phyloP scores from a whole-genome alignment of 331 rosid genomes.

The Dryas integrifolia region DNA sequence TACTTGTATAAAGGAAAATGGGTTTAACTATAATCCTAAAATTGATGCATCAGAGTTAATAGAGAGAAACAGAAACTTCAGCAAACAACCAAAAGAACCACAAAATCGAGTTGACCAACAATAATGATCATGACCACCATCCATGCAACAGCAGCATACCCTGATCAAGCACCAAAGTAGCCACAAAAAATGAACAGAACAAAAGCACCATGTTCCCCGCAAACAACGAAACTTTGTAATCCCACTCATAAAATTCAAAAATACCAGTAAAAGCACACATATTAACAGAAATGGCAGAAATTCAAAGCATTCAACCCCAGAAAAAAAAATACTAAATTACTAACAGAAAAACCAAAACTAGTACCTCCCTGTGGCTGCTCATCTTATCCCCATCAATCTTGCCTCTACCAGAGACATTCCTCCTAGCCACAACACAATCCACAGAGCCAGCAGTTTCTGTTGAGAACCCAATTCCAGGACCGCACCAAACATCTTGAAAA shows the following conservation, averaged over 20 bases:
- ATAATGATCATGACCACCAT: background rate
- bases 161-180: conserved; percentile 4
- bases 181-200: background rate
- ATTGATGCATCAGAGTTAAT: conserved; percentile 13
- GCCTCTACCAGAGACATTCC: conserved; percentile 60
- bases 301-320: background rate
- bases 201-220: background rate
- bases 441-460: conserved; percentile 60
- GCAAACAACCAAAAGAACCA: background rate
- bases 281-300: background rate
- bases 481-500: conserved; percentile 95
- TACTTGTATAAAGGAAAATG: background rate
- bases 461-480: conserved; percentile 89
- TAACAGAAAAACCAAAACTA: background rate
- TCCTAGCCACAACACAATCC: conserved; percentile 76
- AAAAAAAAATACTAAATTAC: background rate
- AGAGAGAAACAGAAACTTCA: background rate
- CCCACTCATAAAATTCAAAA: background rate
- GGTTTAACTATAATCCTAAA: background rate
- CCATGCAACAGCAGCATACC: background rate
- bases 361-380: conserved; percentile 65
- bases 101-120: too few species aligned
- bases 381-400: conserved; percentile 69
- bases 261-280: background rate
- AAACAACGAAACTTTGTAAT: background rate